Evolutionary conservation across 2,329 filamentous ascomycete species (phyloP).

Genomic region (Tolypocladium album): DNA sequence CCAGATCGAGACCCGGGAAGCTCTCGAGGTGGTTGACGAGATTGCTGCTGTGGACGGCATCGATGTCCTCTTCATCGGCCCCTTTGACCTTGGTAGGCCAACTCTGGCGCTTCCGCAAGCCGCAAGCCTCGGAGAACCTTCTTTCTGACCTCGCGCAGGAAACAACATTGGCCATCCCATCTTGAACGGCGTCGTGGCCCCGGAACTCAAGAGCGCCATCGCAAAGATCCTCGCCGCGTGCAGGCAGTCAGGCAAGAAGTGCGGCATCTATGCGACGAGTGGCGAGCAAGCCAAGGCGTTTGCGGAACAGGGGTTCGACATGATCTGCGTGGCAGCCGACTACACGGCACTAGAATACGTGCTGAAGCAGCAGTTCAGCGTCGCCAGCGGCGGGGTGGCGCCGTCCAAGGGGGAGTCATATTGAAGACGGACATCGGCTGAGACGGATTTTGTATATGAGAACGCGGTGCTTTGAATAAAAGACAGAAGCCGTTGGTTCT

Average conservation of each 20-base stretch:
- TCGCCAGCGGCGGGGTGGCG: constrained; percentile 30
- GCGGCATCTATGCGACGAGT: constrained; percentile 46
- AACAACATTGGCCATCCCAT: constrained; percentile 54
- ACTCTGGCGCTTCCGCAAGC: not conserved
- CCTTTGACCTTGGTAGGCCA: constrained; percentile 48
- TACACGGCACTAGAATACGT: constrained; percentile 35
- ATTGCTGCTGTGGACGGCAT: constrained; percentile 51
- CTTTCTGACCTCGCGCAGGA: constrained; percentile 17
- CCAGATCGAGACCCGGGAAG: constrained; percentile 57
- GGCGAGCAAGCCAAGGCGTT: constrained; percentile 45
- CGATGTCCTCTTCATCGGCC: constrained; percentile 55
- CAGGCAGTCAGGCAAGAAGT: constrained; percentile 53
- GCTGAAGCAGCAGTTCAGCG: constrained; percentile 33
- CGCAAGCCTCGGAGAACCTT: not conserved
- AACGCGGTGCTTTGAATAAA: no score
- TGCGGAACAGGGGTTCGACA: constrained; percentile 48
- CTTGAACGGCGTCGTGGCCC: constrained; percentile 46
- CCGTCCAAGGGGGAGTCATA: constrained; percentile 29
- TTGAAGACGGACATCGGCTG: constrained; percentile 11
- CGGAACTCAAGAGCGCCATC: constrained; percentile 49
- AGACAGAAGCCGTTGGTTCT: no score
- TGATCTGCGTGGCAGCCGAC: constrained; percentile 49
- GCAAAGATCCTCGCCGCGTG: constrained; percentile 46
- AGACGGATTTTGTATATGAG: not conserved
- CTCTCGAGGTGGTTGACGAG: constrained; percentile 47